phyloP scores from a whole-genome alignment of 352 stramenopile genomes.

The Peronosclerospora sorghi region DNA sequence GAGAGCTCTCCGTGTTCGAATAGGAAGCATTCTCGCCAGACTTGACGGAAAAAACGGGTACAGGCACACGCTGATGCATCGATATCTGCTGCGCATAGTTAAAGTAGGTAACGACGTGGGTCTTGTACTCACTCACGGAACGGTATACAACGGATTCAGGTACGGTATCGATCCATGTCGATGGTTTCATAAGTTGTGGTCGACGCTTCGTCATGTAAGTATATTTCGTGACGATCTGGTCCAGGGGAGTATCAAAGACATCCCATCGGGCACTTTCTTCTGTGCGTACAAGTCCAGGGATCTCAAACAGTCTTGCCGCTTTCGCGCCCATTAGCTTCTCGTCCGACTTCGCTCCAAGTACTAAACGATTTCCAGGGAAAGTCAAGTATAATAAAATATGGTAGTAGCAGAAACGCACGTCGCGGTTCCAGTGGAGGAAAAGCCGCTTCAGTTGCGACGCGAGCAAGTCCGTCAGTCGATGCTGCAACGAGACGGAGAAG shows the following conservation, averaged over 20 bases:
- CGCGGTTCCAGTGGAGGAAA: slow-evolving; percentile 76
- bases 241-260: slow-evolving; percentile 47
- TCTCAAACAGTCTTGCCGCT: slow-evolving; percentile 54
- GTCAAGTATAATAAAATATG: slow-evolving; percentile 74
- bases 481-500: slow-evolving; percentile 47
- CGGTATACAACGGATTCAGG: slow-evolving; percentile 32
- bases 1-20: slow-evolving; percentile 4
- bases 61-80: slow-evolving; percentile 54
- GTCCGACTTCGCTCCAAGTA: slow-evolving; percentile 61
- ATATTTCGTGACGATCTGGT: slow-evolving; percentile 37
- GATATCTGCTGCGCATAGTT: slow-evolving; percentile 39
- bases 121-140: slow-evolving; percentile 55
- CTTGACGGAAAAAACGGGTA: slow-evolving; percentile 43
- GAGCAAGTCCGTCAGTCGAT: slow-evolving; percentile 37
- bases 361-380: slow-evolving; percentile 63
- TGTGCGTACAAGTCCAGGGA: slow-evolving; percentile 45
- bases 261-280: slow-evolving; percentile 35
- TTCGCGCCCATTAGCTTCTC: slow-evolving; percentile 57
- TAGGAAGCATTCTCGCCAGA: slow-evolving; percentile 11
- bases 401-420: slow-evolving; percentile 79
- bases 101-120: slow-evolving; percentile 63
- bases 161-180: slow-evolving; percentile 35
- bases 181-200: slow-evolving; percentile 2
- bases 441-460: slow-evolving; percentile 41
- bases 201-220: slow-evolving; percentile 33